phyloP scores from a whole-genome alignment of 2,329 filamentous ascomycete genomes.

The Alternaria longipes region DNA sequence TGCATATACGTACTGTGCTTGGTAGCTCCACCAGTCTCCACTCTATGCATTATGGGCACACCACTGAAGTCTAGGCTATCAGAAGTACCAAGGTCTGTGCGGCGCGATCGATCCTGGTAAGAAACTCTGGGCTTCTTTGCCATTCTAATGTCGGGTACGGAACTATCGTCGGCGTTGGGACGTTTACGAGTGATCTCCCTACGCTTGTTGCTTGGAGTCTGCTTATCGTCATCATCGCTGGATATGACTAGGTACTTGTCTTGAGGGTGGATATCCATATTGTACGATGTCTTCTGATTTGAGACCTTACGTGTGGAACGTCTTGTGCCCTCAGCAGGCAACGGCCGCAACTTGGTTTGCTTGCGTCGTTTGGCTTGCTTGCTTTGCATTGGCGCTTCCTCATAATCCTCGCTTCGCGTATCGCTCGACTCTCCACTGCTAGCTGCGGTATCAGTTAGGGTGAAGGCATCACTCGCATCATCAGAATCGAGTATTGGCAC shows the following conservation, averaged over 20 bases:
- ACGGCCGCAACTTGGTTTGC: not conserved
- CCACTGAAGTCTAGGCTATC: not conserved
- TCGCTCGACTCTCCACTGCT: slow-evolving; percentile 5
- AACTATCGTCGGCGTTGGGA: not conserved
- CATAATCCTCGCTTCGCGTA: slow-evolving; percentile 16
- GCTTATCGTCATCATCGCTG: slow-evolving; percentile 11
- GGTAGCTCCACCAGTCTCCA: not conserved
- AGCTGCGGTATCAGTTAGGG: slow-evolving; percentile 6
- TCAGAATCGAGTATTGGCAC: not conserved
- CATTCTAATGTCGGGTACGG: not conserved
- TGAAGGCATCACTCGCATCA: slow-evolving; percentile 7
- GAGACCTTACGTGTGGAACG: slow-evolving; percentile 36
- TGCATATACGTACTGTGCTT: not conserved
- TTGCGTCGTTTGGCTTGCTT: slow-evolving; percentile 24
- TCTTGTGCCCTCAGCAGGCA: slow-evolving; percentile 20
- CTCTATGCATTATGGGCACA: not conserved
- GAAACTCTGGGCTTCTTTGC: not conserved
- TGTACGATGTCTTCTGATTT: slow-evolving; percentile 32
- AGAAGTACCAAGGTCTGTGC: not conserved
- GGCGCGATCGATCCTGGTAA: not conserved
- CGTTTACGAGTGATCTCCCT: not conserved
- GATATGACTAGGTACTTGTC: slow-evolving; percentile 29
- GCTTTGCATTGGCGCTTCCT: not conserved
- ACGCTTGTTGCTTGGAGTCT: slow-evolving; percentile 2
- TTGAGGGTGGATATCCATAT: slow-evolving; percentile 42